Conservation (phyloP, 257 asterid species). For the Striga asiatica region DNA sequence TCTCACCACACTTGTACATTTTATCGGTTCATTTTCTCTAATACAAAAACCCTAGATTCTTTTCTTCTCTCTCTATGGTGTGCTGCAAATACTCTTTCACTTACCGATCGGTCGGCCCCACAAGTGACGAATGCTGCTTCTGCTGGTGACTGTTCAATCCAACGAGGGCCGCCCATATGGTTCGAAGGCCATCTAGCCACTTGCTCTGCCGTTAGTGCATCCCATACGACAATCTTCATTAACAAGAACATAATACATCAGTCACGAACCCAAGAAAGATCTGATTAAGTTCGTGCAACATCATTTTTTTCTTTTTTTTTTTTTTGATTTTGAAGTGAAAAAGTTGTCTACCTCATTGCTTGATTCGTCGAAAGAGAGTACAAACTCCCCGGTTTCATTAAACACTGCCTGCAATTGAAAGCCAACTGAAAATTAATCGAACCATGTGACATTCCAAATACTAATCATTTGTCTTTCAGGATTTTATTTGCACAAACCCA, state of each 20-base stretch:
- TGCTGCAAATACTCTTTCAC: too few species aligned
- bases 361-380: conserved; percentile 48
- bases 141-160: conserved; percentile 72
- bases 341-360: conserved; percentile 62
- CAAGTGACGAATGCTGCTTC: conserved; percentile 64
- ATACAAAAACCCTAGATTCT: too few species aligned
- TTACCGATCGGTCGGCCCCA: conserved; percentile 63
- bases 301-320: too few species aligned
- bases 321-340: neutral
- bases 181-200: conserved; percentile 76
- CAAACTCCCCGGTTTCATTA: conserved; percentile 61
- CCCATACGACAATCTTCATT: conserved; percentile 67
- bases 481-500: neutral
- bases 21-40: too few species aligned
- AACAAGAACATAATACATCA: neutral
- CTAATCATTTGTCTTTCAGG: neutral
- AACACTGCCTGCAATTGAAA: conserved; percentile 51
- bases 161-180: conserved; percentile 66
- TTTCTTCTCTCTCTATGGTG: too few species aligned
- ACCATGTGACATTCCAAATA: neutral
- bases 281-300: neutral
- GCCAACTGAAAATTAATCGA: neutral
- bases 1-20: too few species aligned
- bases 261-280: neutral
- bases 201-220: conserved; percentile 60